Conservation (phyloP, 2,329 filamentous ascomycete genomes). For the Colletotrichum cuscutae region DNA sequence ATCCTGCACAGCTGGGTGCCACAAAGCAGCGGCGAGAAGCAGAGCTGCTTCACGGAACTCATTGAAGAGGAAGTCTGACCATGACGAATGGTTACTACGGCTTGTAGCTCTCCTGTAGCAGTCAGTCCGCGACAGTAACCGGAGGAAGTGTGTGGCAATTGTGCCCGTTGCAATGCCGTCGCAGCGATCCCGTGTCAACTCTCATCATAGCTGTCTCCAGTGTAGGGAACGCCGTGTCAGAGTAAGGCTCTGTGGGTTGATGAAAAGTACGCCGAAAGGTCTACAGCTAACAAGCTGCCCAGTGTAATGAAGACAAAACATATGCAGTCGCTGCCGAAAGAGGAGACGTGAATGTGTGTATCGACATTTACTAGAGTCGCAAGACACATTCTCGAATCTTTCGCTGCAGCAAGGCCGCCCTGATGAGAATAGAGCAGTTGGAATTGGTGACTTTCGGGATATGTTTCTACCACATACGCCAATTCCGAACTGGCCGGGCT, state of each 20-base stretch:
- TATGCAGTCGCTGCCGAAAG: not conserved
- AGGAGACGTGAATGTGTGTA: not conserved
- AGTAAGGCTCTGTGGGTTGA: not conserved
- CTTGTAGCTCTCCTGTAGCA: not conserved
- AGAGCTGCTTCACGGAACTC: not conserved
- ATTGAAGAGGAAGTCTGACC: not conserved
- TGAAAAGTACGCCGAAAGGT: not conserved
- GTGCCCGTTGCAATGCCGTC: not conserved
- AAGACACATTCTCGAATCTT: not conserved
- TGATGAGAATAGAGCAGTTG: not conserved
- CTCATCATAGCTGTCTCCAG: not conserved
- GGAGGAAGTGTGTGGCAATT: no score
- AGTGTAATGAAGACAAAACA: not conserved
- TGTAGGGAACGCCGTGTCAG: not conserved
- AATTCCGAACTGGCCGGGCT: not conserved
- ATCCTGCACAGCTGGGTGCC: not conserved
- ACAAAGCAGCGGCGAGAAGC: not conserved
- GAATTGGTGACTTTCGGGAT: no score
- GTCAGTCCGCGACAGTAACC: not conserved
- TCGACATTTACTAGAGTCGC: not conserved
- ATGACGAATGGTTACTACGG: not conserved
- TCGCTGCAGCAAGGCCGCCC: not conserved
- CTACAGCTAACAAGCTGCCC: not conserved
- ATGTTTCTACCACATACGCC: not conserved
- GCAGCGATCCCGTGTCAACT: not conserved